Base-by-base conservation (phyloP, 768 basidiomycete genomes). In the Mycena kentingensis region DNA sequence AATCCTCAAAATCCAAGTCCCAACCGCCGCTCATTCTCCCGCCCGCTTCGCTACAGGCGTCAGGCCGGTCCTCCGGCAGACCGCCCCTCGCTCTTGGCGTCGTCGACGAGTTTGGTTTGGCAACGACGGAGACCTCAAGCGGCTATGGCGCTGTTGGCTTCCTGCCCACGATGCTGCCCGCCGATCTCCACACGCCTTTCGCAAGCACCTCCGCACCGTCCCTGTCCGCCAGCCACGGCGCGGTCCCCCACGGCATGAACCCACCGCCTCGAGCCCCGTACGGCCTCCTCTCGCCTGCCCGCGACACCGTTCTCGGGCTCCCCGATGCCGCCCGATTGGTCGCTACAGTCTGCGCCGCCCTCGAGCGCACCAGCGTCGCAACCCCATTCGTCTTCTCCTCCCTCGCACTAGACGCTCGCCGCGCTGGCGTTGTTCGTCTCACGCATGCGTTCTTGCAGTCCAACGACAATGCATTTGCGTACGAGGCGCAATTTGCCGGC, bases 401-500 rank as follows among this genome's bases (percentile, higher is more conserved):
- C 16, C 75, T 81, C 57, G 85, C 87, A 2, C 75, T 90, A 22
- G 87, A 89, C 44, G 70, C 87, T 27, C 80, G 76, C 18, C 64
- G 77, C 2, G 64, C 76, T 0, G 73, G 77, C 15, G 78, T 84
- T 35, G 78, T 74, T 45, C 72, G 78, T n/a, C 76, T 90, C 49
- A 78, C 87, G 38, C 73, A 78, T 4, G 68, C 82, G 0, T 88
- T 86, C 67, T 63, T 88, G 19, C 63, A 68, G n/a, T 74, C 71
- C 2, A 75, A 76, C 52, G 10, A 7, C 2, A 38, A 41, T 12
- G 22, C 6, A 8, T 42, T 42, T 42, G 76, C 81, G 36, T 87
- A 93, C 60, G 94, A 98, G 65, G 86, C 93, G 2, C 73, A 75
- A 28, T 90, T 96, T 63, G 90, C 93, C 0, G 85, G 84, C 4